phyloP scores from a whole-genome alignment of 2,329 filamentous ascomycete species.

The Colletotrichum zoysiae region DNA sequence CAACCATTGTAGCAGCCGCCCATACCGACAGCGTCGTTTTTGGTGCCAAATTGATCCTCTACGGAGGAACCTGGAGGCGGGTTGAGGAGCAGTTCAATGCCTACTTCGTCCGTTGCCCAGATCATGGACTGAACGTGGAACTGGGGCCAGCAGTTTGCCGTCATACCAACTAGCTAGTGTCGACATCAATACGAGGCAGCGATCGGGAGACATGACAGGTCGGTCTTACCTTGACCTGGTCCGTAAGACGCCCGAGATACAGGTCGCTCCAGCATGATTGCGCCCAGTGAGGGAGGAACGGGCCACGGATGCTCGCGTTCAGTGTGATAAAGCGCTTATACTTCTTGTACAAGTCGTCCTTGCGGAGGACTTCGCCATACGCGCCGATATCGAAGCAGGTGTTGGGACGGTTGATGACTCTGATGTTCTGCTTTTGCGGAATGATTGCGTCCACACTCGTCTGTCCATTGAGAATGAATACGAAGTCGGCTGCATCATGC shows the following conservation, averaged over 20 bases:
- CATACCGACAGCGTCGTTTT: slow-evolving; percentile 47
- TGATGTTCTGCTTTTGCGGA: slow-evolving; percentile 50
- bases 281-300: slow-evolving; percentile 53
- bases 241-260: slow-evolving; percentile 49
- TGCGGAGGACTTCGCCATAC: slow-evolving; percentile 51
- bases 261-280: slow-evolving; percentile 53
- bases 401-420: slow-evolving; percentile 48
- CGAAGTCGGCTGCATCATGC: slow-evolving; percentile 53
- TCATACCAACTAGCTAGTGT: slow-evolving; percentile 53
- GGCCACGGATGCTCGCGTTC: slow-evolving; percentile 53
- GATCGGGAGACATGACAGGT: background rate
- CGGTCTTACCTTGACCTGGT: slow-evolving; percentile 48
- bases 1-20: slow-evolving; percentile 48
- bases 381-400: slow-evolving; percentile 54
- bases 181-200: background rate
- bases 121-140: slow-evolving; percentile 55
- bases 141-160: slow-evolving; percentile 51
- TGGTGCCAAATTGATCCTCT: slow-evolving; percentile 45
- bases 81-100: slow-evolving; percentile 53
- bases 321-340: slow-evolving; percentile 54
- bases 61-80: slow-evolving; percentile 42
- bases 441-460: slow-evolving; percentile 46
- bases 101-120: slow-evolving; percentile 54
- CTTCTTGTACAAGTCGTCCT: slow-evolving; percentile 49
- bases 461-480: slow-evolving; percentile 55